A percentile compares a stretch with the other conserved stretches of the same genome.
Evolutionary conservation across 345 rosid species (phyloP).

Genomic region (Citrus hindsii): DNA sequence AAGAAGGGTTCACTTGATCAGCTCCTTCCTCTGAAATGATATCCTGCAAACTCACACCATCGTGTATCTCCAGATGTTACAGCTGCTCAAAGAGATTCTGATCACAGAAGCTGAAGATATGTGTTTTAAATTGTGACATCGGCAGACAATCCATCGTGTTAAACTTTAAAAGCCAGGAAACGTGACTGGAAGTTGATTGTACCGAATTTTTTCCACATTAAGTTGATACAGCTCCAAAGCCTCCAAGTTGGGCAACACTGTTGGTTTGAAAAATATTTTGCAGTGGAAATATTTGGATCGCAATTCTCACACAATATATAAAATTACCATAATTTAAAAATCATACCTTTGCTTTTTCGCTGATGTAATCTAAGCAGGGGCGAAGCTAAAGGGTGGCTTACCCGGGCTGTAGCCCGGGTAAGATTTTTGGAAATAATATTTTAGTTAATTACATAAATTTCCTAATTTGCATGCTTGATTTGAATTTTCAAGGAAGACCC

Average conservation of each 20-base stretch:
- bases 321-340: too few species aligned
- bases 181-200: background rate
- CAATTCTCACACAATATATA: too few species aligned
- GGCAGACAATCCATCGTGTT: background rate
- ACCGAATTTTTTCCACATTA: constrained; percentile 2
- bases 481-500: too few species aligned
- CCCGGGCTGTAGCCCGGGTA: too few species aligned
- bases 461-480: too few species aligned
- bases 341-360: too few species aligned
- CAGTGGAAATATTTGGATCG: too few species aligned
- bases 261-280: too few species aligned
- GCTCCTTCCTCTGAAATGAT: constrained; percentile 15
- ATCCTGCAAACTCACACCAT: background rate
- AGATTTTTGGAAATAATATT: too few species aligned
- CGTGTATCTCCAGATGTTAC: background rate
- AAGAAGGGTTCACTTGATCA: background rate
- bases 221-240: background rate
- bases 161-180: background rate
- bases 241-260: constrained; percentile 16
- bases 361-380: too few species aligned
- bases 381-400: too few species aligned
- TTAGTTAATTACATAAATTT: too few species aligned
- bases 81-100: background rate
- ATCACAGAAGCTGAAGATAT: background rate
- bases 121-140: background rate